Base-by-base conservation (phyloP, 2,329 filamentous ascomycete species). In the Cladosporium sp. region DNA sequence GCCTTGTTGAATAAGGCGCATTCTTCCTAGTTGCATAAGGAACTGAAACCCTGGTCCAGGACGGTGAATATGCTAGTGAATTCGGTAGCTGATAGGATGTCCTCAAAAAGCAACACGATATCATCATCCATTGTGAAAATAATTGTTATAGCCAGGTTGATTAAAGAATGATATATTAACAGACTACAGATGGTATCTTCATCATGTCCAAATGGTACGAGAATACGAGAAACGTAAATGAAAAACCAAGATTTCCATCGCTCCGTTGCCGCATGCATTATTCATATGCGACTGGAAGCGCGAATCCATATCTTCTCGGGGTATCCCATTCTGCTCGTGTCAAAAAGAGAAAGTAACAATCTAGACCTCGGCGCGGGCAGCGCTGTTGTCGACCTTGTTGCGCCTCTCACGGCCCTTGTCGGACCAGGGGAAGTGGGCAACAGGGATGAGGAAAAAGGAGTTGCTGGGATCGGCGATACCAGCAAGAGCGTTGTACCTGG, bases 341-440 rank as follows among this genome's bases (percentile, higher is more conserved):
- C 13, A n/a, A 20, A 32, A 53, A 32, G 22, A 42, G 28, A 36
- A 40, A 40, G 42, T 7, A 4, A 44, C 24, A 19, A 12, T 42
- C 44, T 58, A 58, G 13, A 58, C 56, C 17, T 40, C 69, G 34
- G 63, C 66, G 52, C 73, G 72, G 25, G 68, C 71, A 32, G 64
- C 67, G 50, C 65, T 68, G 72, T 79, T 79, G 70, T 78, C 71
- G 45, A 74, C 71, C 66, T 74, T 74, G 32, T 60, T 71, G 60
- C 86, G 82, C 60, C 71, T 73, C 73, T 85, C 81, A 61, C 82
- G 83, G 54, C 84, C 89, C 76, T 88, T 88, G 67, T 89, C 87
- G 36, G 89, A 93, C 93, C 93, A 97, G 55, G 92, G 93, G 81
- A 97, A 95, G 80, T 96, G 91, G 67, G 89, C 87, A 62, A 97